These are phyloP conservation scores for Fusarium armeniacum DNA, from an alignment of 2,329 filamentous ascomycete genomes.

Conservation along the genomic window DNA sequence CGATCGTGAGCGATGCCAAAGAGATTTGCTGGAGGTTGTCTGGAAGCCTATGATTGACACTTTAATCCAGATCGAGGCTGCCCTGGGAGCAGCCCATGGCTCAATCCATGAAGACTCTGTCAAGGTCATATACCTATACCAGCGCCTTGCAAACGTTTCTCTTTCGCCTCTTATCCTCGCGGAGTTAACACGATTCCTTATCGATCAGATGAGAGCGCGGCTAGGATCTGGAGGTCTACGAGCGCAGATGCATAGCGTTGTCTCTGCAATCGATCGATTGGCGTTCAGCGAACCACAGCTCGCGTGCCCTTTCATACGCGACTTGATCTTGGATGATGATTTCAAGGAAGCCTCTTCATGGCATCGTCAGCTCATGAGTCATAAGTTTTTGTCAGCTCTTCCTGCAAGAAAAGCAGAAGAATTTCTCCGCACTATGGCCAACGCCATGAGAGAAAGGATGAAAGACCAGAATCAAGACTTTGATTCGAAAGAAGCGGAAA, in stretches of 20 bases:
- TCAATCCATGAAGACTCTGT: neutral
- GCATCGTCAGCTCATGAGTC: constrained; percentile 52
- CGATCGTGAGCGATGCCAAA: constrained; percentile 12
- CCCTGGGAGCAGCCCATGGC: neutral
- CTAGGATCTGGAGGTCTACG: constrained; percentile 31
- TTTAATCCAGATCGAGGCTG: constrained; percentile 47
- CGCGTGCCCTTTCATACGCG: constrained; percentile 51
- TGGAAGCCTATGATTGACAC: constrained; percentile 53
- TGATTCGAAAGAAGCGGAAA: constrained; percentile 8
- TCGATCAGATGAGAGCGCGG: constrained; percentile 35
- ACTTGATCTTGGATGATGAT: constrained; percentile 50
- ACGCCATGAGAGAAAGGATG: constrained; percentile 51
- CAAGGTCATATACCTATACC: constrained; percentile 35
- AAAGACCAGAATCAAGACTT: constrained; percentile 40
- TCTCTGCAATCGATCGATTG: constrained; percentile 44
- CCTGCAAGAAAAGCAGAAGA: constrained; percentile 43
- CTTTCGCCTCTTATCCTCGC: constrained; percentile 23
- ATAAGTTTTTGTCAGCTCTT: constrained; percentile 49
- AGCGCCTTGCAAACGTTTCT: constrained; percentile 1
- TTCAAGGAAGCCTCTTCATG: constrained; percentile 50
- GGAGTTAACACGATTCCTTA: constrained; percentile 40
- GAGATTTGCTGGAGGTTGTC: constrained; percentile 33
- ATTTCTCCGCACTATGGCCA: constrained; percentile 50
- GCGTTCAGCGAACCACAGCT: constrained; percentile 50
- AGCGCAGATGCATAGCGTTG: constrained; percentile 28